Percentiles rank a stretch among this genome's conserved stretches.
phyloP scores from a whole-genome alignment of 2,329 filamentous ascomycete genomes.

The Phyllachora maydis region DNA sequence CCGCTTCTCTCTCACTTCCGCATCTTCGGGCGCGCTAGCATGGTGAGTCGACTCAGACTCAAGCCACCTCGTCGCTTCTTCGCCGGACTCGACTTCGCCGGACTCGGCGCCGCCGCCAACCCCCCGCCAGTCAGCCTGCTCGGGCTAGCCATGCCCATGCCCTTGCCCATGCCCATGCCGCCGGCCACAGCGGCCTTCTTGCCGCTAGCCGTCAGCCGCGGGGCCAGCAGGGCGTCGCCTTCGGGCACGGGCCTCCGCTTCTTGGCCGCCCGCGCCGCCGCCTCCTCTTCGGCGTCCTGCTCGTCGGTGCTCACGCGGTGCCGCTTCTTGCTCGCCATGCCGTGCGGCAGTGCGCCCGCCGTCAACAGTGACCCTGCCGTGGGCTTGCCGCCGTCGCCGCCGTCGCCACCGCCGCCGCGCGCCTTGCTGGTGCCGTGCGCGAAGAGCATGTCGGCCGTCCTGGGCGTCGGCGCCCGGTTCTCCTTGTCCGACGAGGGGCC shows the following conservation, averaged over 20 bases:
- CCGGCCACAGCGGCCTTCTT: too few relatives aligned
- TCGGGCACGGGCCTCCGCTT: constrained; percentile 32
- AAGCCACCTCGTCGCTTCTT: constrained; percentile 32
- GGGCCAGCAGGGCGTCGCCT: constrained; percentile 29
- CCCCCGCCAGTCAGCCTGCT: constrained; percentile 8
- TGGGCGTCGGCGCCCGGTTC: constrained; percentile 25
- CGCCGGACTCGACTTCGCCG: constrained; percentile 16
- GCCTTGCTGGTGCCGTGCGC: too few relatives aligned
- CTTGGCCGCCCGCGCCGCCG: constrained; percentile 29
- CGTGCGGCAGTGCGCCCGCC: constrained; percentile 24
- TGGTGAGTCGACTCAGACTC: constrained; percentile 37
- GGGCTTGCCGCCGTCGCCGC: neutral
- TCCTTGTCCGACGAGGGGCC: constrained; percentile 28
- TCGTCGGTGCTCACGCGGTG: constrained; percentile 34
- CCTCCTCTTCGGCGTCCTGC: constrained; percentile 28
- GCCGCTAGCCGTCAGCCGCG: constrained; percentile 16
- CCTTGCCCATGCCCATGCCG: too few relatives aligned
- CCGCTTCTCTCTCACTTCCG: constrained; percentile 20
- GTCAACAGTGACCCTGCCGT: neutral
- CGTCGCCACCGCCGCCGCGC: neutral
- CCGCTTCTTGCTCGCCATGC: constrained; percentile 45
- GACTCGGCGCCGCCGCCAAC: constrained; percentile 1
- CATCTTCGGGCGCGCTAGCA: constrained; percentile 38
- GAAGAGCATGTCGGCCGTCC: too few relatives aligned
- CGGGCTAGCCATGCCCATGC: constrained; percentile 9